Evolutionary conservation across 2,329 filamentous ascomycete species (phyloP), one percentile per base, ranked within the genome.

Genomic region (Trichoderma sp.): DNA sequence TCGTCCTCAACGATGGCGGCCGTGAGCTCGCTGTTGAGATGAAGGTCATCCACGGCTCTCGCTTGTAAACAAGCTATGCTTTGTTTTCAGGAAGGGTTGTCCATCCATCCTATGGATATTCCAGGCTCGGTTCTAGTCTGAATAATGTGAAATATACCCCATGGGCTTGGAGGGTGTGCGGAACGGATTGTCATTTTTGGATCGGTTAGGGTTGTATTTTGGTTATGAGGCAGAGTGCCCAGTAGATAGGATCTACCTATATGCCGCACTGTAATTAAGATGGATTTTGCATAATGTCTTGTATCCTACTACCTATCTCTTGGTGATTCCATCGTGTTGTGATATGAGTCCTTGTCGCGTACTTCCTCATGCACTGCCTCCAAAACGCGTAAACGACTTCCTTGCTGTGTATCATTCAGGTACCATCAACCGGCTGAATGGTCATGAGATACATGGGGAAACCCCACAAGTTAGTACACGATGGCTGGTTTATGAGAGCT

Each of bases 21-120:
- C 92, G 93, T 82, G 97, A 99, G 92, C 92, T 99, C 83, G 95
- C 94, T 81, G 97, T 99, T 81, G 97, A 99, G 91, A 97, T 97
- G 92, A 98, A 98, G 94, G 94, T 97, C 84, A 94, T 98, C 84
- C 97, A 99, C 88, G 91, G 91, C 83, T 92, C 91, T 79, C 89
- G 89, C 82, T 86, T 93, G 85, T 93, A 91, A 88, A 78, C 75
- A 45, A 16, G 71, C 53, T 38, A 21, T 35, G 21, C 41, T 45
- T 68, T 67, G 41, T 67, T 65, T 18, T 53, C 41, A 65, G 74
- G 62, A 24, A 60, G 18, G 71, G 67, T 60, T 68, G n/a, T 72
- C 56, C 38, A 63, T 69, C 63, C 50, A 72, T 72, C 75, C 66
- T 65, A 29, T 72, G 60, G 60, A 74, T 74, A 50, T 73, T 75